Evolutionary conservation across 805 yeast species (phyloP).

Genomic region (Cyberlindnera mycetangii): DNA sequence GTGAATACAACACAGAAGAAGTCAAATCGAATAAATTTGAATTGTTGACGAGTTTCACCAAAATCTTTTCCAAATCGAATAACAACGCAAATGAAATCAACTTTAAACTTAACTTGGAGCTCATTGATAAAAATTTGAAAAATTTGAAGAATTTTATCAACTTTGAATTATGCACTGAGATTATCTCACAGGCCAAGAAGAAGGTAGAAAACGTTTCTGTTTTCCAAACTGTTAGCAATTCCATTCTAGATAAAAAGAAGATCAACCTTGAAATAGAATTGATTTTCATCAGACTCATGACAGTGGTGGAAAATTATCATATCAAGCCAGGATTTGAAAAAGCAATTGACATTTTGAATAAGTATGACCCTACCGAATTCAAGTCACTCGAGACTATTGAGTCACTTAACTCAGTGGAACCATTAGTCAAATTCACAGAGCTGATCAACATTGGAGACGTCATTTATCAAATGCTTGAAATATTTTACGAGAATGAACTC

Average conservation of each 20-base stretch:
- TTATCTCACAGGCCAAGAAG: conserved; percentile 65
- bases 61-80: conserved; percentile 47
- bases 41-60: conserved; percentile 60
- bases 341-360: conserved; percentile 66
- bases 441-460: conserved; percentile 90
- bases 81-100: conserved; percentile 40
- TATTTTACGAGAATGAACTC: conserved; percentile 86
- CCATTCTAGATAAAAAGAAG: conserved; percentile 28
- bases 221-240: conserved; percentile 31
- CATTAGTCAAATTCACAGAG: conserved; percentile 83
- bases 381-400: conserved; percentile 33
- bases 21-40: conserved; percentile 44
- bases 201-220: conserved; percentile 57
- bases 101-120: conserved; percentile 76
- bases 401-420: conserved; percentile 54
- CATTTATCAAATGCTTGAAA: conserved; percentile 87
- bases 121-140: conserved; percentile 70
- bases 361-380: conserved; percentile 60
- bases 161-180: conserved; percentile 71
- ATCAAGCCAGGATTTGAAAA: conserved; percentile 80
- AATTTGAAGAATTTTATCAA: conserved; percentile 75
- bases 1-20: conserved; percentile 36
- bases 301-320: conserved; percentile 66
- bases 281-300: conserved; percentile 66
- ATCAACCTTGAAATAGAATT: conserved; percentile 45